phyloP scores from a whole-genome alignment of 1,139 yeast species.

The Sugiyamaella paludigena region DNA sequence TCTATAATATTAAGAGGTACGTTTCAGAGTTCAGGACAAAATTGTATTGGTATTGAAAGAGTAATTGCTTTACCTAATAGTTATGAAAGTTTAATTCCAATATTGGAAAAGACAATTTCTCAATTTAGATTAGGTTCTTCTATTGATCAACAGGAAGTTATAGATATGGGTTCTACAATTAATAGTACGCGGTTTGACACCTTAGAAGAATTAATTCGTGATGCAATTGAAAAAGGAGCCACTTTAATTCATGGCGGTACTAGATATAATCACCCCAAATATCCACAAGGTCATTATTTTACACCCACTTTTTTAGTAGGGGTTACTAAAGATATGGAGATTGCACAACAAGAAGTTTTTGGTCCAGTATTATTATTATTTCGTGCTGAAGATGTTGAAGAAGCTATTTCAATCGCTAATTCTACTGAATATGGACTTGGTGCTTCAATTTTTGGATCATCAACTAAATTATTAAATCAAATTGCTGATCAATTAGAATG shows the following conservation, averaged over 20 bases:
- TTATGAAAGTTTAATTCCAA: constrained; percentile 59
- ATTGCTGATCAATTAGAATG: constrained; percentile 65
- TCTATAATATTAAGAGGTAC: constrained; percentile 90
- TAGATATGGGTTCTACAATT: constrained; percentile 96
- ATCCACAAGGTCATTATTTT: constrained; percentile 93
- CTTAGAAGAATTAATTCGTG: constrained; percentile 62
- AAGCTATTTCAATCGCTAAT: constrained; percentile 79
- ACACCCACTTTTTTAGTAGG: constrained; percentile 83
- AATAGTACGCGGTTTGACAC: constrained; percentile 68
- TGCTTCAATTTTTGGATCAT: constrained; percentile 77
- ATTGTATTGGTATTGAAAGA: constrained; percentile 94
- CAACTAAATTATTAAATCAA: constrained; percentile 51
- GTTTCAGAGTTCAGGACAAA: constrained; percentile 95
- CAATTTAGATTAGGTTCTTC: constrained; percentile 79
- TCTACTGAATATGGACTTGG: constrained; percentile 90
- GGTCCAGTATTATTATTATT: constrained; percentile 85
- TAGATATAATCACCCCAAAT: constrained; percentile 77
- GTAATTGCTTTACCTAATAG: constrained; percentile 72
- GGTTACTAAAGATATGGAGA: constrained; percentile 71
- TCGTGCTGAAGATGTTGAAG: constrained; percentile 60
- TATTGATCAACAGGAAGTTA: constrained; percentile 76
- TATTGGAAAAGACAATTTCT: constrained; percentile 57
- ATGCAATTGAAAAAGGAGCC: constrained; percentile 84
- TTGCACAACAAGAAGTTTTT: constrained; percentile 87
- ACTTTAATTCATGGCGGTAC: constrained; percentile 74